Base-by-base conservation (phyloP, 1,284 basidiomycete genomes). In the Lignosus rhinocerotis region DNA sequence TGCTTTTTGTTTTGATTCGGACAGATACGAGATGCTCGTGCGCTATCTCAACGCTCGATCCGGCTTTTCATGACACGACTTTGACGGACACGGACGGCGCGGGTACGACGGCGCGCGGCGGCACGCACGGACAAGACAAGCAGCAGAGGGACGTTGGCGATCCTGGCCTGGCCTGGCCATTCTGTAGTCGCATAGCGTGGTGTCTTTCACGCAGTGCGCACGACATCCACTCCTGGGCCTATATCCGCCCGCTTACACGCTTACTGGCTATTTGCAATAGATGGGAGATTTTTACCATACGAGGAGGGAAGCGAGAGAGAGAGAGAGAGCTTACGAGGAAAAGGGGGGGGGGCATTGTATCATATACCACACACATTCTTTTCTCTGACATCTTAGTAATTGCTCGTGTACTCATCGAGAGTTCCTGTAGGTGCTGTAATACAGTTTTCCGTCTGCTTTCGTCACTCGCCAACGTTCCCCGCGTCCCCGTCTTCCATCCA, bases 11-110 rank as follows among this genome's bases (percentile, higher is more conserved):
- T 19, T 33, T 30, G 31, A 3, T 38, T 32, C 32, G 38, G 32
- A 31, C 63, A 87, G 85, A 65, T 87, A 88, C 66, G 86, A 89
- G 72, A 68, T 88, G 64, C 73, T 89, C 63, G 87, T 89, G 83
- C 82, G 85, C 64, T 80, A 84, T 62, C 73, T 88, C 58, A 66
- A 66, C 56, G 49, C 38, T 34, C 58, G 53, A 36, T 33, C 62
- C 34, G 55, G 62, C 19, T 60, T 48, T 33, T 62, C 65, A 66
- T 68, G 45, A 64, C 59, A 57, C 53, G 45, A 55, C 39, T 6
- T 12, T n/a, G 11, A 30, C 19, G 47, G 30, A 30, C 41, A 16
- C 43, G 48, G 41, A 9, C 2, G 19, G 17, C 7, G 38, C 50
- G 34, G 34, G 25, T 12, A 45, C n/a, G 25, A 30, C 39, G 46